A percentile compares a stretch with the other conserved stretches of the same genome.
Evolutionary conservation across 441 rosid species (phyloP).

Genomic region (Populus tomentosa): DNA sequence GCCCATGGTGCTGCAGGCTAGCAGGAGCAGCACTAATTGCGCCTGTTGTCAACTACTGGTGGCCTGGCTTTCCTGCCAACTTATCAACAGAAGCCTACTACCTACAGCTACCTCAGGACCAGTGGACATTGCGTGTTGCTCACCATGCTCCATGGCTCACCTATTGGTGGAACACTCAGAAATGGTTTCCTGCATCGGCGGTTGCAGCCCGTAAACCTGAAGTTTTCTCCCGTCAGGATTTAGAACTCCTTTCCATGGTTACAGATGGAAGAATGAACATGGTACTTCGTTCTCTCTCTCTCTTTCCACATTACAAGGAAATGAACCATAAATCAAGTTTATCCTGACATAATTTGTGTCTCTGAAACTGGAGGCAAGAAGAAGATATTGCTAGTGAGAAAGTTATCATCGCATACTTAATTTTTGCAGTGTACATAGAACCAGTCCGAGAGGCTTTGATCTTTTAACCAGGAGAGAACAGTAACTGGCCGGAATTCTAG

Average conservation of each 20-base stretch:
- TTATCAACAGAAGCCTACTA: conserved; percentile 35
- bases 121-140: conserved; percentile 39
- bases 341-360: background rate
- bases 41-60: conserved; percentile 59
- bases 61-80: conserved; percentile 55
- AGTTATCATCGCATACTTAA: background rate
- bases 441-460: background rate
- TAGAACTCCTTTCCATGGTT: conserved; percentile 24
- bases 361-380: background rate
- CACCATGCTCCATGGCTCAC: conserved; percentile 59
- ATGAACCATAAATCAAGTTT: background rate
- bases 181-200: conserved; percentile 42
- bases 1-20: conserved; percentile 29
- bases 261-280: background rate
- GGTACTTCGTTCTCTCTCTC: conserved; percentile 15
- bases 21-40: conserved; percentile 60
- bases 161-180: conserved; percentile 72
- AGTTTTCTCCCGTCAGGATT: conserved; percentile 40
- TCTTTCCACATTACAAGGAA: background rate
- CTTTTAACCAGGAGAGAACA: background rate
- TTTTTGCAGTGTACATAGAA: background rate
- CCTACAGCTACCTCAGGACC: conserved; percentile 11
- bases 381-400: background rate
- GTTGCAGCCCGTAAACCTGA: conserved; percentile 26
- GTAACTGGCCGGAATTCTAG: background rate